A percentile compares a stretch with the other conserved stretches of the same genome.
Conservation (phyloP, 176 grass and related monocot species). For the Pharus latifolius region DNA sequence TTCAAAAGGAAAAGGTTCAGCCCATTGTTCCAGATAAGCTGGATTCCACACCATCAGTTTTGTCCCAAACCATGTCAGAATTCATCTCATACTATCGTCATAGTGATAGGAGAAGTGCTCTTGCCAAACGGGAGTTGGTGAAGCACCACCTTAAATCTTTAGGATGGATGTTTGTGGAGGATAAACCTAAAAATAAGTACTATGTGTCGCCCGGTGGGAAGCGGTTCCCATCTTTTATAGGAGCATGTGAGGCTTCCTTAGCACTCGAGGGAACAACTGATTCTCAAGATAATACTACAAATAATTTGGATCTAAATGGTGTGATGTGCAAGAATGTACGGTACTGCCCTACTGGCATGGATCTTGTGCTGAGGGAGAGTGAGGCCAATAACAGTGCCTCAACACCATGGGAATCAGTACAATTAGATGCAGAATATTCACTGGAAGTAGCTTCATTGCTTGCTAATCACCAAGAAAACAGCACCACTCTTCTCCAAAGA, state of each 20-base stretch:
- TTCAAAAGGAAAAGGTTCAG: constrained; percentile 1
- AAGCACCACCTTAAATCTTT: constrained; percentile 37
- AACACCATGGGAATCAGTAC: constrained; percentile 26
- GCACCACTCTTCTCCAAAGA: not conserved
- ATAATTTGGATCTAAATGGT: not conserved
- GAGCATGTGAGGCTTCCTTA: constrained; percentile 44
- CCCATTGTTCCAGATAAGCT: constrained; percentile 9
- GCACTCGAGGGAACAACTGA: constrained; percentile 1
- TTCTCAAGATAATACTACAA: not conserved
- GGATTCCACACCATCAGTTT: constrained; percentile 1
- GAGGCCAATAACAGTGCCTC: not conserved
- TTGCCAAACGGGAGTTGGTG: constrained; percentile 29
- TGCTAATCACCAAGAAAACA: constrained; percentile 19
- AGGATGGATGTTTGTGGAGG: constrained; percentile 41
- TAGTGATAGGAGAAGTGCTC: constrained; percentile 1
- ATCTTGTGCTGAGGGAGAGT: constrained; percentile 2
- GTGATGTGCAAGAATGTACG: not conserved
- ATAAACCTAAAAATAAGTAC: constrained; percentile 20
- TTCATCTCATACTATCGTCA: constrained; percentile 30
- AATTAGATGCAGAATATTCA: constrained; percentile 37
- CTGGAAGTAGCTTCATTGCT: constrained; percentile 24
- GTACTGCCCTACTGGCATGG: not conserved
- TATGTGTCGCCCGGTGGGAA: constrained; percentile 50
- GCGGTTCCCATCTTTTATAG: constrained; percentile 39
- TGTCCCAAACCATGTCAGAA: constrained; percentile 28